Conservation (phyloP, 2,329 filamentous ascomycete genomes). For the Cercospora beticola region DNA sequence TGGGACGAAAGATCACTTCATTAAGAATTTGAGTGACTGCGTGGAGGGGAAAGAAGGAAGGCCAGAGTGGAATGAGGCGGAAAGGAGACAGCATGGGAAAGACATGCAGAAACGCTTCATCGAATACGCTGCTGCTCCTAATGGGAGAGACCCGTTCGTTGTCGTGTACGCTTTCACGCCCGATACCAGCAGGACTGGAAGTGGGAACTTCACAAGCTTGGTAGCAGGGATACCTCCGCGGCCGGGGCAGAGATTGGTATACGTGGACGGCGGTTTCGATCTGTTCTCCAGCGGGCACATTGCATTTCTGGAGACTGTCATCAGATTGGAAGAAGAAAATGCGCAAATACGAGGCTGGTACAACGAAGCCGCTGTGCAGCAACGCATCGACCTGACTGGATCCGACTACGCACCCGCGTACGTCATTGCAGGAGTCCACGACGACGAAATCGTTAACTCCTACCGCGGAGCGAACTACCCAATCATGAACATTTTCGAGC, state of each 20-base stretch:
- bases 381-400: conserved; percentile 62
- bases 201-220: conserved; percentile 49
- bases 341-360: conserved; percentile 74
- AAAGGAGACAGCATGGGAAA: conserved; percentile 61
- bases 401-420: conserved; percentile 79
- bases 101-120: conserved; percentile 75
- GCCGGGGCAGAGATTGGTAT: conserved; percentile 81
- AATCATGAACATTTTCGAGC: conserved; percentile 99
- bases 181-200: conserved; percentile 5
- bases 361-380: conserved; percentile 60
- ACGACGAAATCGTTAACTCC: conserved; percentile 90
- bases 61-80: conserved; percentile 67
- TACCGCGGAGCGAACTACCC: conserved; percentile 98
- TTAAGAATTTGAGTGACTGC: conserved; percentile 58
- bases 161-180: conserved; percentile 78
- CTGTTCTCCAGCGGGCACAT: conserved; percentile 97
- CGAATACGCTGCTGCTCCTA: conserved; percentile 85
- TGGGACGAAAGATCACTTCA: conserved; percentile 92
- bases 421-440: conserved; percentile 90
- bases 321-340: conserved; percentile 68
- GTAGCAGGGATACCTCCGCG: conserved; percentile 70
- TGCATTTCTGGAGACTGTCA: conserved; percentile 81
- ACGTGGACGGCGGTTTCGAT: conserved; percentile 96
- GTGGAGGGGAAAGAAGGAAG: conserved; percentile 59
- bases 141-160: conserved; percentile 72